A percentile compares a stretch with the other conserved stretches of the same genome.
phyloP scores from a whole-genome alignment of 2,329 filamentous ascomycete species.

The Dactylellina cionopaga region DNA sequence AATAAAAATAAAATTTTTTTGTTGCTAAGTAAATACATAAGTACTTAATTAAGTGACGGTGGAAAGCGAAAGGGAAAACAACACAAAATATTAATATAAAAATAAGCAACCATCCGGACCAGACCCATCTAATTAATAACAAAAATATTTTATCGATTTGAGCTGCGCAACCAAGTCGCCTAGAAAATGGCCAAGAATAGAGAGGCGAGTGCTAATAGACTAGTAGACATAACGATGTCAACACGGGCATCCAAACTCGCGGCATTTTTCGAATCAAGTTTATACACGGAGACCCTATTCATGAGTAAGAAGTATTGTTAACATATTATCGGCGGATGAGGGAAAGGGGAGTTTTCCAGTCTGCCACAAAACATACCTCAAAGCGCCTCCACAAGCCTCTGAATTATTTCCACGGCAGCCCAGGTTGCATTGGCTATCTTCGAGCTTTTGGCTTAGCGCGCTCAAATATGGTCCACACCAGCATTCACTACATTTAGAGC shows the following conservation, averaged over 20 bases:
- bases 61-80: no score
- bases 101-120: no score
- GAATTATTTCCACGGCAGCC: constrained; percentile 67
- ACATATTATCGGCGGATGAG: neutral
- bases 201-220: neutral
- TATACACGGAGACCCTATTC: constrained; percentile 40
- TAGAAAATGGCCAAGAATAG: neutral
- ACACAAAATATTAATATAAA: no score
- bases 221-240: neutral
- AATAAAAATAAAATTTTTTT: no score
- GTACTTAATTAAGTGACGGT: no score
- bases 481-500: constrained; percentile 66
- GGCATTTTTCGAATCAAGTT: neutral
- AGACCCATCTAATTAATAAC: no score
- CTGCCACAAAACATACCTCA: constrained; percentile 58
- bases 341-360: no score
- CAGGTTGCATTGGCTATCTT: constrained; percentile 65
- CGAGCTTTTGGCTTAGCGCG: constrained; percentile 63
- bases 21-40: no score
- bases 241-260: neutral
- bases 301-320: neutral
- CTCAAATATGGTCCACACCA: constrained; percentile 69
- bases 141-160: no score
- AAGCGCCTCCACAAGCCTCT: constrained; percentile 67
- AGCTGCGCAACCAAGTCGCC: no score